A percentile compares a stretch with the other conserved stretches of the same genome.
These are phyloP conservation scores for Wickerhamomyces subpelliculosus DNA, from an alignment of 805 yeast species.

Conservation along the genomic window DNA sequence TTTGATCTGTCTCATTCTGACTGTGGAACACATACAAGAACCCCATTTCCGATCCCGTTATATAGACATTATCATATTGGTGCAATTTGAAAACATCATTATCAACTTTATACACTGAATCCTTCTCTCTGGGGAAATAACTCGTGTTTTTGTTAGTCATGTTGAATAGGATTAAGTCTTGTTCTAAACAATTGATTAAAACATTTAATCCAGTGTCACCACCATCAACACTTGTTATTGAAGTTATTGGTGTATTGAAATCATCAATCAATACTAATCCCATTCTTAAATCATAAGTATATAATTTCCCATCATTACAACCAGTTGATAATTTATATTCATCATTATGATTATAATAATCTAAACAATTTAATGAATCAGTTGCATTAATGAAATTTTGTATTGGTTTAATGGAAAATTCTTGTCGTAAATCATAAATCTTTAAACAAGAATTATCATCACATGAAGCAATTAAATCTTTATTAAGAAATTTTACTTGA, in stretches of 20 bases:
- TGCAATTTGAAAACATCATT: no score
- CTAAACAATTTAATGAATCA: constrained; percentile 21
- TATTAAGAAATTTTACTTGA: constrained; percentile 5
- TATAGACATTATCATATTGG: no score
- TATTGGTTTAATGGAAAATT: constrained; percentile 21
- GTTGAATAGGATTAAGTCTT: neutral
- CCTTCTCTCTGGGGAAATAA: neutral
- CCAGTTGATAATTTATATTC: constrained; percentile 8
- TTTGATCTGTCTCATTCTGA: no score
- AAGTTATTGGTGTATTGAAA: constrained; percentile 5
- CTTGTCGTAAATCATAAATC: constrained; percentile 10
- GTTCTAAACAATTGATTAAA: neutral
- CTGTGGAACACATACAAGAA: no score
- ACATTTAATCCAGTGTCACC: no score
- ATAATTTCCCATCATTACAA: constrained; percentile 18
- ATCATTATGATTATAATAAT: constrained; percentile 4
- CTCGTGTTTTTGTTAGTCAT: neutral
- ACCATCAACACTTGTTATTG: neutral
- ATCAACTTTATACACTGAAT: no score
- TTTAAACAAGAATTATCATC: constrained; percentile 13
- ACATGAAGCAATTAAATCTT: constrained; percentile 12
- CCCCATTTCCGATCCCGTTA: no score
- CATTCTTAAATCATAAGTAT: constrained; percentile 15
- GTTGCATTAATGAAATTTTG: constrained; percentile 27
- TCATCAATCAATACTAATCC: constrained; percentile 9